These are phyloP conservation scores for Boletellus sp. DNA, from an alignment of 1,284 basidiomycete genomes.

Conservation along the genomic window DNA sequence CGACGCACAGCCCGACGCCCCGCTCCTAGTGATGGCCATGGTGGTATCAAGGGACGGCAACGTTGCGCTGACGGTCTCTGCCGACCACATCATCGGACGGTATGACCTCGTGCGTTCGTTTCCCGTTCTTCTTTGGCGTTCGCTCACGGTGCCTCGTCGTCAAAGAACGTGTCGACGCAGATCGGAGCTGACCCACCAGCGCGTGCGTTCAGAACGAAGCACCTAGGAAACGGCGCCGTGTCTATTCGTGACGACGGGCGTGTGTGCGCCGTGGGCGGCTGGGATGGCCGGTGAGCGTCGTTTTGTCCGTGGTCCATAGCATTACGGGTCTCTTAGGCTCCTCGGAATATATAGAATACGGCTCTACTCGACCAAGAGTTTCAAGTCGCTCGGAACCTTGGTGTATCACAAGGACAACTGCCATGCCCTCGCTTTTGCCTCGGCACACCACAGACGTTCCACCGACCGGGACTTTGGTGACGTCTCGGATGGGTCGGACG, in stretches of 20 bases:
- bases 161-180: conserved; percentile 11
- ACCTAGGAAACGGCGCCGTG: conserved; percentile 74
- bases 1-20: no score
- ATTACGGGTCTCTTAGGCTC: not conserved
- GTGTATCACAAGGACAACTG: conserved; percentile 74
- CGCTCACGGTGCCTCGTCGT: not conserved
- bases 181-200: conserved; percentile 13
- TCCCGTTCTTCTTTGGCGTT: not conserved
- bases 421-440: conserved; percentile 69
- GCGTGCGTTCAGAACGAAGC: conserved; percentile 57
- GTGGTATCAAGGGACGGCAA: conserved; percentile 55
- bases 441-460: not conserved
- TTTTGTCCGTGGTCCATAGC: not conserved
- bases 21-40: conserved; percentile 77
- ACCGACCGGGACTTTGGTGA: not conserved
- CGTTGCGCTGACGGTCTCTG: conserved; percentile 77
- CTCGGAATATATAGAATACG: conserved; percentile 51
- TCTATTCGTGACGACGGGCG: conserved; percentile 72
- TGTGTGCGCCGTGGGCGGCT: conserved; percentile 80
- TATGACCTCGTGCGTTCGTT: conserved; percentile 53
- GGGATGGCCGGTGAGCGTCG: conserved; percentile 77
- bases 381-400: conserved; percentile 78
- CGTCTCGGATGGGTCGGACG: conserved; percentile 33
- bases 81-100: conserved; percentile 74
- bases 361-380: conserved; percentile 70